A percentile compares a stretch with the other conserved stretches of the same genome.
Conservation (phyloP, 495 filamentous ascomycete species). For the Hamigera avellanea region DNA sequence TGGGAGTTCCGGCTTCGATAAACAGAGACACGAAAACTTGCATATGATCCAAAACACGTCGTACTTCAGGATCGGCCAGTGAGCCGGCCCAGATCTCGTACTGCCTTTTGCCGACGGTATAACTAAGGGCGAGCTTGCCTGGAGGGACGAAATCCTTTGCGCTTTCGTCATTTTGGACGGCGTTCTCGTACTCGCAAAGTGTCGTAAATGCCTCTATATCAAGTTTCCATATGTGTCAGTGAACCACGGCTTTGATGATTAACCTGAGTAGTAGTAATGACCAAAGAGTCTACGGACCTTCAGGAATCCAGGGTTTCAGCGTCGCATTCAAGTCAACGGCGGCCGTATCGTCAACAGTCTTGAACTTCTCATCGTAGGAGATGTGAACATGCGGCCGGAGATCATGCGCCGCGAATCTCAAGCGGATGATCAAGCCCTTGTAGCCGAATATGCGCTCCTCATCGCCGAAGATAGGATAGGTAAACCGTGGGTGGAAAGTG, state of each 20-base stretch:
- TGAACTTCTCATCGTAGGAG: conserved; percentile 62
- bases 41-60: conserved; percentile 58
- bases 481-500: conserved; percentile 75
- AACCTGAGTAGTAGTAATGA: too few relatives aligned
- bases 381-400: conserved; percentile 65
- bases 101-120: conserved; percentile 32
- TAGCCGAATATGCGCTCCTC: conserved; percentile 88
- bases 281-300: conserved; percentile 34
- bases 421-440: conserved; percentile 58
- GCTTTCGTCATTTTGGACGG: conserved; percentile 37
- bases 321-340: conserved; percentile 54
- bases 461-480: conserved; percentile 85
- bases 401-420: conserved; percentile 73
- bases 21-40: conserved; percentile 78
- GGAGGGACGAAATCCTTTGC: conserved; percentile 51
- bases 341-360: conserved; percentile 54
- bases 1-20: conserved; percentile 76
- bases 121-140: conserved; percentile 41
- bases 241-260: neutral
- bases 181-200: conserved; percentile 44
- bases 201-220: conserved; percentile 49
- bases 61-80: conserved; percentile 45
- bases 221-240: neutral
- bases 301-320: conserved; percentile 55
- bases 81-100: conserved; percentile 54